Evolutionary conservation across 768 basidiomycete species (phyloP).

Genomic region (Leucocoprinus birnbaumii): DNA sequence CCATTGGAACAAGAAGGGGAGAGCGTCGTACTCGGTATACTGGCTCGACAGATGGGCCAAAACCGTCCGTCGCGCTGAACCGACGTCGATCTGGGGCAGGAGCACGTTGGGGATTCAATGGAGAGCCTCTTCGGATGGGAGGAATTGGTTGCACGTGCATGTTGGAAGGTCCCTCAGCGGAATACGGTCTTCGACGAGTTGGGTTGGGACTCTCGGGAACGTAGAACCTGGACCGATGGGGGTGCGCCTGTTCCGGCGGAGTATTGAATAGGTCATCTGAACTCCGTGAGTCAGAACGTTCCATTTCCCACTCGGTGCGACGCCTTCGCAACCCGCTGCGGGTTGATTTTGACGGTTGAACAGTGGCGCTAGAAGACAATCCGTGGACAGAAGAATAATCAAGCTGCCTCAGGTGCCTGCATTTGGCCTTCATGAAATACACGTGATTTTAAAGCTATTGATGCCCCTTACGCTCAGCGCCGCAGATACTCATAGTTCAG

Average conservation of each 20-base stretch:
- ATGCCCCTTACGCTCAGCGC: too few species aligned
- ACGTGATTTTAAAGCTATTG: background rate
- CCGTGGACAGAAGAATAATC: background rate
- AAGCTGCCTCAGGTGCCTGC: background rate
- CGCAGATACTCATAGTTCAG: too few species aligned
- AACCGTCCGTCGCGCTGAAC: constrained; percentile 23
- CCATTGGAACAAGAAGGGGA: background rate
- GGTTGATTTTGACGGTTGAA: background rate
- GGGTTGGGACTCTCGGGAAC: constrained; percentile 6
- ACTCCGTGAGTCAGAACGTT: constrained; percentile 16
- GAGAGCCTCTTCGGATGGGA: constrained; percentile 28
- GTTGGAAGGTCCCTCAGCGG: constrained; percentile 4
- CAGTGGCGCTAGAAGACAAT: background rate
- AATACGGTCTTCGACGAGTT: constrained; percentile 14
- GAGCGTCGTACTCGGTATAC: constrained; percentile 14
- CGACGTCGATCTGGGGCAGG: constrained; percentile 23
- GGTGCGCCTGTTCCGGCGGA: constrained; percentile 13
- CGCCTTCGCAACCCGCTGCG: background rate
- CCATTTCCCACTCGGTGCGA: constrained; percentile 15
- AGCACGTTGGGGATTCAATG: constrained; percentile 30
- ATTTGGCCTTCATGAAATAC: background rate
- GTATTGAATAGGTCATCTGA: constrained; percentile 24
- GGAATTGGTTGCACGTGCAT: constrained; percentile 20
- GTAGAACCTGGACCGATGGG: constrained; percentile 5
- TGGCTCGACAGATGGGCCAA: constrained; percentile 17